A percentile compares a stretch with the other conserved stretches of the same genome.
These are phyloP conservation scores for Mentha longifolia DNA, from an alignment of 257 asterid genomes.

Conservation along the genomic window DNA sequence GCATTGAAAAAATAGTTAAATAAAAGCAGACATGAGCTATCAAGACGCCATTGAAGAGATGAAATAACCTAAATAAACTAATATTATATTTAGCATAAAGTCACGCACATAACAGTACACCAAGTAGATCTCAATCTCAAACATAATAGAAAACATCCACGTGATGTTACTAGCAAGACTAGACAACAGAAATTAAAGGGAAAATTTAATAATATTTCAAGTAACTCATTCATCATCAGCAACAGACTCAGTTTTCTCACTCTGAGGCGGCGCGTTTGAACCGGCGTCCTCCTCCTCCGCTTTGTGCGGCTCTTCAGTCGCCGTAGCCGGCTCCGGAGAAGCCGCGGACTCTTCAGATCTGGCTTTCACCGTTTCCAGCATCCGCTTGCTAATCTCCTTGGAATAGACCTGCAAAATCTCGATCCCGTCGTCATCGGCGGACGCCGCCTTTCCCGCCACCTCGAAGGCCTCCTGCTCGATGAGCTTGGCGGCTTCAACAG, in stretches of 20 bases:
- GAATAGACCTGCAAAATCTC: slow-evolving; percentile 82
- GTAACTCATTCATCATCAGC: slow-evolving; percentile 47
- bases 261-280: slow-evolving; percentile 55
- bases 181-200: slow-evolving; percentile 21
- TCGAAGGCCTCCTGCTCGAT: slow-evolving; percentile 79
- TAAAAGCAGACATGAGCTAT: background rate
- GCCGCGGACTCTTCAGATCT: slow-evolving; percentile 60
- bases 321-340: slow-evolving; percentile 33
- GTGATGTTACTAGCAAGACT: slow-evolving; percentile 25
- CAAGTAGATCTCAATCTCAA: slow-evolving; percentile 38
- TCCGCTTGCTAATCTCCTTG: slow-evolving; percentile 81
- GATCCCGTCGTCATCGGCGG: slow-evolving; percentile 69
- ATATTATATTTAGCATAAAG: slow-evolving; percentile 21
- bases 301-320: slow-evolving; percentile 37
- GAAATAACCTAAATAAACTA: slow-evolving; percentile 33
- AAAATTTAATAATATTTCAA: slow-evolving; percentile 10
- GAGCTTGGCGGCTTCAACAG: slow-evolving; percentile 56
- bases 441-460: slow-evolving; percentile 49
- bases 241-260: slow-evolving; percentile 54
- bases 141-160: slow-evolving; percentile 26
- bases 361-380: slow-evolving; percentile 80
- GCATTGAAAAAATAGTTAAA: background rate
- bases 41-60: slow-evolving; percentile 3
- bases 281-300: slow-evolving; percentile 55
- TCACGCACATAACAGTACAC: slow-evolving; percentile 29